Evolutionary conservation across 495 filamentous ascomycete species (phyloP), one percentile per base, ranked within the genome.

Genomic region (Hyaloscypha bicolor): DNA sequence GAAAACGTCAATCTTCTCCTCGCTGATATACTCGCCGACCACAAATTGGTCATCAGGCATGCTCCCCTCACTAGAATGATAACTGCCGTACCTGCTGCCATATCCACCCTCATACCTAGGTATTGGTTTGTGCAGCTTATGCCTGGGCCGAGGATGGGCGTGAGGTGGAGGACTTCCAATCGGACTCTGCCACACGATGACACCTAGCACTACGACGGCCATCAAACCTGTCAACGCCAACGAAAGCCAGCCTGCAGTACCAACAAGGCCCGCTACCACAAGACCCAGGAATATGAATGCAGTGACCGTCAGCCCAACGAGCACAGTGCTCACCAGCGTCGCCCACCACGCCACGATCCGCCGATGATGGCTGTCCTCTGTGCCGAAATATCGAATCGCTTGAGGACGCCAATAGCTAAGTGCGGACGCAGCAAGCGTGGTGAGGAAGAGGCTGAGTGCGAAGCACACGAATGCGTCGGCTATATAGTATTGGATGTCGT

Each of bases 101-200:
- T 31, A 25, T 2, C 22, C 9, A 25, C 51, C 51, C 1, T 8
- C 22, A 53, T 53, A 3, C 22, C 9, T 29, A 16, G 53, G 53
- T 9, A 31, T 6, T 1, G 53, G 53, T 19, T 48, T 48, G 16
- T 48, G 42, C 16, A 48, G 16, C 16, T 48, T 19, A 12, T 48
- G 42, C 9, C 6, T 48, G 4, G 25, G n/a, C 3, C 29, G 53
- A 37, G 14, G 56, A 21, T 25, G 56, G 4, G 22, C 22, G 9
- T 32, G 9, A 4, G 56, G 56, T 4, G 56, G 56, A 6, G 56
- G 30, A 52, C 42, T 52, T 6, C 60, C 60, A 33, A 67, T 67
- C n/a, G 65, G 65, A 48, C 58, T 62, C 51, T 67, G 65, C 65
- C 65, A 67, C 2, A 67, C 29, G 33, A 67, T 67, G 19, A 37